A percentile compares a stretch with the other conserved stretches of the same genome.
These are phyloP conservation scores for Pezicula carpinea DNA, from an alignment of 2,329 filamentous ascomycete species.

Conservation along the genomic window DNA sequence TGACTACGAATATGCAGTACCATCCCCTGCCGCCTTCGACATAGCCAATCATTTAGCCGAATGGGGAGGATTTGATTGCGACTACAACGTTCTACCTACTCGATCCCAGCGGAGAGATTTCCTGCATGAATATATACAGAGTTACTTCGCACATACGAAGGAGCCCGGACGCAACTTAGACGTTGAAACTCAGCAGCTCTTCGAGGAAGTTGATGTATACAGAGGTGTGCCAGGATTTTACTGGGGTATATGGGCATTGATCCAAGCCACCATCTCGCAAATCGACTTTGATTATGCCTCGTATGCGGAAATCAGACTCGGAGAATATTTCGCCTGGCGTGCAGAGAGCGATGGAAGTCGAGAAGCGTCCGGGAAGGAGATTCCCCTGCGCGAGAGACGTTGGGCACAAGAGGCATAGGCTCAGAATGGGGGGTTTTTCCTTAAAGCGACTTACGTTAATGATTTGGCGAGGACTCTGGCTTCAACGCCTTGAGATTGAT, in stretches of 20 bases:
- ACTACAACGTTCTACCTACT: conserved; percentile 79
- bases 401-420: conserved; percentile 48
- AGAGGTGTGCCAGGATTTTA: conserved; percentile 85
- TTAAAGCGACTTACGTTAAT: neutral
- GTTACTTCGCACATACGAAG: conserved; percentile 58
- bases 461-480: neutral
- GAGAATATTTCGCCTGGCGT: conserved; percentile 93
- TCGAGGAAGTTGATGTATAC: conserved; percentile 79
- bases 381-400: conserved; percentile 70
- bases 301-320: conserved; percentile 81
- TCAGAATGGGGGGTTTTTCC: neutral
- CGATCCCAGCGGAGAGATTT: conserved; percentile 73
- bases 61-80: conserved; percentile 96
- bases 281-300: conserved; percentile 96
- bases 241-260: conserved; percentile 93
- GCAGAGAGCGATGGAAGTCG: conserved; percentile 64
- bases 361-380: conserved; percentile 46
- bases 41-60: conserved; percentile 98
- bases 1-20: conserved; percentile 96
- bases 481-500: conserved; percentile 2
- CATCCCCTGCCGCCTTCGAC: conserved; percentile 91
- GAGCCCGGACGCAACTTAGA: conserved; percentile 43
- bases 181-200: conserved; percentile 63
- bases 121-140: conserved; percentile 73
- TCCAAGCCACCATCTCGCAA: conserved; percentile 88